Percentiles rank a stretch among this genome's conserved stretches.
Evolutionary conservation across 129 eudicot species (phyloP).

Genomic region (Flaveria trinervia): DNA sequence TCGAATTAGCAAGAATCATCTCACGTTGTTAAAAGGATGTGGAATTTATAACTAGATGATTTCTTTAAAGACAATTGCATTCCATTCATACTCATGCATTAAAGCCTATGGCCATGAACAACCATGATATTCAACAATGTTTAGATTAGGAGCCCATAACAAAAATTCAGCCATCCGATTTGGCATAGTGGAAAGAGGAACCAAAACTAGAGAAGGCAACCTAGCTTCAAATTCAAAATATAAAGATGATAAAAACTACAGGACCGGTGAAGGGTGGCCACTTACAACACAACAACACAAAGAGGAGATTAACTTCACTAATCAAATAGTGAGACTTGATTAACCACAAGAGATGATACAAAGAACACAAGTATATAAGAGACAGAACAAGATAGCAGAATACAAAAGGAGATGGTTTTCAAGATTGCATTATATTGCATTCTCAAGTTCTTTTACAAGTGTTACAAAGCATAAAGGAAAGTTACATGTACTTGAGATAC

Average conservation of each 20-base stretch:
- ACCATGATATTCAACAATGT: constrained; percentile 94
- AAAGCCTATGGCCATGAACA: constrained; percentile 60
- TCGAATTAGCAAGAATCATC: constrained; percentile 84
- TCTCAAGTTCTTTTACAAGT: too few relatives aligned
- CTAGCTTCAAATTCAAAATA: constrained; percentile 74
- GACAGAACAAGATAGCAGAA: too few relatives aligned
- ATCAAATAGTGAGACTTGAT: too few relatives aligned
- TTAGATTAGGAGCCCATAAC: constrained; percentile 89
- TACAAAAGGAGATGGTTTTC: too few relatives aligned
- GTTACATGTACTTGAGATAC: too few relatives aligned
- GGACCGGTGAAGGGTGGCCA: too few relatives aligned
- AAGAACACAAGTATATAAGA: too few relatives aligned
- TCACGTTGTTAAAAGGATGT: constrained; percentile 91
- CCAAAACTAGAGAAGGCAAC: constrained; percentile 88
- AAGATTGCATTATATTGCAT: too few relatives aligned
- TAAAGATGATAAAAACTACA: constrained; percentile 76
- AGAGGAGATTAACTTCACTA: too few relatives aligned
- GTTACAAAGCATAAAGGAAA: too few relatives aligned
- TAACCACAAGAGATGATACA: too few relatives aligned
- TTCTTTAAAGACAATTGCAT: constrained; percentile 47
- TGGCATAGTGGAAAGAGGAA: constrained; percentile 98
- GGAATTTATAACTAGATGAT: constrained; percentile 57
- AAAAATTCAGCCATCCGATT: constrained; percentile 95
- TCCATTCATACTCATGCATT: constrained; percentile 93
- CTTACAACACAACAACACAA: too few relatives aligned